Evolutionary conservation across 2,329 filamentous ascomycete species (phyloP), one percentile per base, ranked within the genome.

Genomic region (Aphanocladium album): DNA sequence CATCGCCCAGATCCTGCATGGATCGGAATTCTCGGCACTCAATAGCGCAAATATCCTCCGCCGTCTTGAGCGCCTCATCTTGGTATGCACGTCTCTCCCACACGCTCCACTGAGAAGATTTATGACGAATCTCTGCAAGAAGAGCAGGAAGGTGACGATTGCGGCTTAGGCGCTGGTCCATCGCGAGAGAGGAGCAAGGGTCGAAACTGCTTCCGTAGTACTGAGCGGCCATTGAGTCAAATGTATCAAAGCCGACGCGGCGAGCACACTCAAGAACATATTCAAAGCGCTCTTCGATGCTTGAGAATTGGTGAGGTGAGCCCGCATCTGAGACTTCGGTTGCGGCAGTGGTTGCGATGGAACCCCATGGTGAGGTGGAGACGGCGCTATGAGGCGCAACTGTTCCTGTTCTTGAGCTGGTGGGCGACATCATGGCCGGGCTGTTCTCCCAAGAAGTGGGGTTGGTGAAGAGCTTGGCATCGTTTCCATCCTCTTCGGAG

Each of bases 41-140:
- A 0, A 51, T 41, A 30, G 60, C 60, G 45, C 60, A 62, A 30
- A 62, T 62, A 19, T 55, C 56, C 46, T 68, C 64, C 33, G 66
- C 65, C 2, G 65, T 66, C 37, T 66, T 67, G 19, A 71, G 60
- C n/a, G 70, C 64, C 50, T 71, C 68, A 5, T 70, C 67, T 7
- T 68, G 63, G 47, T 71, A 69, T 1, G 65, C 68, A 8, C 62
- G 61, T 16, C 68, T 63, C 60, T 68, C 66, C 70, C 65, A 69
- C 3, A 57, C 52, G n/a, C 64, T 67, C 68, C 65, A 69, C 35
- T 61, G 58, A 17, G 35, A 16, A 12, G 63, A 59, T 19, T 58
- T 52, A 27, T 61, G 57, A 5, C 56, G 59, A 21, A 63, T 51
- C 16, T 64, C 61, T 11, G 61, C 50, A 6, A 64, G 21, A 1